These are phyloP conservation scores for Cystobasidium ongulense DNA, from an alignment of 768 basidiomycete genomes.

Conservation along the genomic window DNA sequence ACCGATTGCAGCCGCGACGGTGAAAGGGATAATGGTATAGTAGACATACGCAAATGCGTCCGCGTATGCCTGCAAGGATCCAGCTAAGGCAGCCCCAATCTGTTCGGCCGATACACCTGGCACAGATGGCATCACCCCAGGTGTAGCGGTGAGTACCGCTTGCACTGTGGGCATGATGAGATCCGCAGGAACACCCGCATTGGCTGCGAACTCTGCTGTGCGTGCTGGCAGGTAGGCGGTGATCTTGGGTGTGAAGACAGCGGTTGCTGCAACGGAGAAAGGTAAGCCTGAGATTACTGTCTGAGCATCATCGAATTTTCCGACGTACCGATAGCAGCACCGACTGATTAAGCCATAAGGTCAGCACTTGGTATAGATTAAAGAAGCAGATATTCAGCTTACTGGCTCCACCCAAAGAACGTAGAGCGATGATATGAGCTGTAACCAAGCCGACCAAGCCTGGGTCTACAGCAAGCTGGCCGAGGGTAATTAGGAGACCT, in stretches of 20 bases:
- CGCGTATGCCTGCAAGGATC: slow-evolving; percentile 2
- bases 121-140: neutral
- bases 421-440: slow-evolving; percentile 1
- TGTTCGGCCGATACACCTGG: neutral
- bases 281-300: neutral
- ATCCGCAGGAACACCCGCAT: neutral
- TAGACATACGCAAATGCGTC: slow-evolving; percentile 17
- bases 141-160: neutral
- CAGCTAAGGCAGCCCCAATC: neutral
- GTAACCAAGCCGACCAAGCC: slow-evolving; percentile 3
- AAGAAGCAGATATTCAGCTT: neutral
- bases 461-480: slow-evolving; percentile 23
- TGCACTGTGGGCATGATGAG: neutral
- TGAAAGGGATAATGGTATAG: slow-evolving; percentile 9
- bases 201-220: neutral
- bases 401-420: slow-evolving; percentile 15
- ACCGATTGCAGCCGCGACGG: neutral
- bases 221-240: neutral
- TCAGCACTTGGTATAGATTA: too few relatives aligned
- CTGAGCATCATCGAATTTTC: neutral
- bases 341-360: neutral
- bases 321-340: slow-evolving; percentile 12
- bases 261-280: neutral
- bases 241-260: slow-evolving; percentile 18
- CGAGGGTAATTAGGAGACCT: slow-evolving; percentile 12